Evolutionary conservation across 1,284 basidiomycete genomes (phyloP).

Genomic region (Xerocomus minutiporus): DNA sequence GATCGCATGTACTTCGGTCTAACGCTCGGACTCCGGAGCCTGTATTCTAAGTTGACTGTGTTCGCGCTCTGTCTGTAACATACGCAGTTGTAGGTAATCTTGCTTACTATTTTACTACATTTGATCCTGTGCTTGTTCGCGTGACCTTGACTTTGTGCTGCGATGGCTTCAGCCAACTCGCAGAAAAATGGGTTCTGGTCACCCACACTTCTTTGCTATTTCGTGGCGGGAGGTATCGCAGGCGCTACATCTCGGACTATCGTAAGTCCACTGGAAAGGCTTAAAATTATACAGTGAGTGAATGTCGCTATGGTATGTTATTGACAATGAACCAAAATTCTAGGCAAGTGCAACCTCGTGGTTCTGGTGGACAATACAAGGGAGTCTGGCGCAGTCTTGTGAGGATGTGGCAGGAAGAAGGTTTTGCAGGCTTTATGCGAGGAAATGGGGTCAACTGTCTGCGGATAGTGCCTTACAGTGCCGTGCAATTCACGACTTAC

Average conservation of each 20-base stretch:
- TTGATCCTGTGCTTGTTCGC: conserved; percentile 18
- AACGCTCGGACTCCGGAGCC: too few species aligned
- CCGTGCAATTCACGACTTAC: conserved; percentile 88
- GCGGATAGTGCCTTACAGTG: conserved; percentile 74
- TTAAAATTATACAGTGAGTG: conserved; percentile 93
- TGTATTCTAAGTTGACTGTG: too few species aligned
- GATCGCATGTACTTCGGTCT: too few species aligned
- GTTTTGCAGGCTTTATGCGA: conserved; percentile 88
- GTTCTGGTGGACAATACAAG: conserved; percentile 64
- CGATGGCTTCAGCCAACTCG: conserved; percentile 22
- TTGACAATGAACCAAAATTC: conserved; percentile 5
- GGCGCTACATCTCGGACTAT: conserved; percentile 86
- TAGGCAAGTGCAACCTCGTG: conserved; percentile 76
- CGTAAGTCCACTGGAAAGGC: conserved; percentile 84
- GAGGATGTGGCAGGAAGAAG: conserved; percentile 92
- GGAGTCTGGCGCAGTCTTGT: conserved; percentile 79
- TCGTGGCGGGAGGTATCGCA: conserved; percentile 75
- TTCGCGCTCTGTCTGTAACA: too few species aligned
- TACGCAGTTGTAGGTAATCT: conserved; percentile 7
- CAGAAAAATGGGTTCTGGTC: conserved; percentile 32
- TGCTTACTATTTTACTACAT: conserved; percentile 10
- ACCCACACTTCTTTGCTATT: conserved; percentile 36
- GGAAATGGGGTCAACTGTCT: conserved; percentile 92
- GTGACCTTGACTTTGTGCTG: conserved; percentile 1
- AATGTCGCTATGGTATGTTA: background rate